Evolutionary conservation across 768 basidiomycete genomes (phyloP).

Genomic region (Asterophora lycoperdoides): DNA sequence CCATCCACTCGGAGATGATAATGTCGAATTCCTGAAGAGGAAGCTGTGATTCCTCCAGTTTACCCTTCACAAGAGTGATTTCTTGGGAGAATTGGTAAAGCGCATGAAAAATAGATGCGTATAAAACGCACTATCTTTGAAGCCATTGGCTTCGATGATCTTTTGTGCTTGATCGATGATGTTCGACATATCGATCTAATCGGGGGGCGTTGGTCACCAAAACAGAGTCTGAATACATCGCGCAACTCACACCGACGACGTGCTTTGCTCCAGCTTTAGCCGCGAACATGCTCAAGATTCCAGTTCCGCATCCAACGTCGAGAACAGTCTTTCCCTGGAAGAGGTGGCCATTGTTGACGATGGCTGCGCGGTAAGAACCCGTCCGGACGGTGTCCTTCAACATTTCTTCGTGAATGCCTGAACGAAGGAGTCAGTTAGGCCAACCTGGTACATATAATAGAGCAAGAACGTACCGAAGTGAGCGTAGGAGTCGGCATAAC

Average conservation of each 20-base stretch:
- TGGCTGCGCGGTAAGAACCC: constrained; percentile 90
- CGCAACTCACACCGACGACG: constrained; percentile 77
- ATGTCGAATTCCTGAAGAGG: constrained; percentile 94
- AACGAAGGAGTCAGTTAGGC: constrained; percentile 1
- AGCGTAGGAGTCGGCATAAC: constrained; percentile 95
- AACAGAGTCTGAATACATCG: constrained; percentile 3
- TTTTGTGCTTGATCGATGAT: constrained; percentile 99
- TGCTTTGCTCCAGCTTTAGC: constrained; percentile 92
- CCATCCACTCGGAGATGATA: constrained; percentile 99
- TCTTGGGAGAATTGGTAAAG: constrained; percentile 37
- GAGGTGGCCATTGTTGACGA: constrained; percentile 89
- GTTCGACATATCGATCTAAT: constrained; percentile 98
- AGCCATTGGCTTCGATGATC: constrained; percentile 95
- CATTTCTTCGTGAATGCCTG: constrained; percentile 99
- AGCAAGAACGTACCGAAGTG: constrained; percentile 68
- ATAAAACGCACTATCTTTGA: constrained; percentile 75
- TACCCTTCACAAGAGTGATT: constrained; percentile 96
- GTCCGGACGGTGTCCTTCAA: constrained; percentile 95
- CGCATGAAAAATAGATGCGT: background rate
- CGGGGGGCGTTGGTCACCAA: constrained; percentile 14
- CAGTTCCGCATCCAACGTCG: constrained; percentile 98
- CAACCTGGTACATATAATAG: background rate
- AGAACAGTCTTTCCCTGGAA: constrained; percentile 97
- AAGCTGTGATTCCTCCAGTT: constrained; percentile 88
- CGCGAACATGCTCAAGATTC: constrained; percentile 97